These are phyloP conservation scores for Thermomucor indicae-seudaticae DNA, from an alignment of 371 early-diverging fungal genomes.

Conservation along the genomic window DNA sequence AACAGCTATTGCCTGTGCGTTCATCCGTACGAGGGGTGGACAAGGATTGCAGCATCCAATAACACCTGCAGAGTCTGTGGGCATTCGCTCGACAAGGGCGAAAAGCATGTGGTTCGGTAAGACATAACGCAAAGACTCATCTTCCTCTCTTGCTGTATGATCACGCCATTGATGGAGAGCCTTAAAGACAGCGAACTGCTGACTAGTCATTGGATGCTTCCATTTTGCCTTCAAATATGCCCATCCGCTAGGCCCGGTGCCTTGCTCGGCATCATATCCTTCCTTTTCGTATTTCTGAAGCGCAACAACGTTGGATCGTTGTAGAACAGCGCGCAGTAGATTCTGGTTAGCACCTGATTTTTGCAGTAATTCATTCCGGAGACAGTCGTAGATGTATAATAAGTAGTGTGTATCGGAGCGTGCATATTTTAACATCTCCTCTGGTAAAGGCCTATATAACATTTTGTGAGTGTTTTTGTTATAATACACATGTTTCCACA, in stretches of 20 bases:
- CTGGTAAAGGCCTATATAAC: slow-evolving; percentile 73
- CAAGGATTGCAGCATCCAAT: slow-evolving; percentile 79
- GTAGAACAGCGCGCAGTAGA: slow-evolving; percentile 61
- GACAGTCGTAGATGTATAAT: slow-evolving; percentile 87
- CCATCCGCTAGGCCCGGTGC: slow-evolving; percentile 81
- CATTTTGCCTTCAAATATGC: slow-evolving; percentile 58
- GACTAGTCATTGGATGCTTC: slow-evolving; percentile 53
- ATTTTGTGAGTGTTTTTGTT: no score
- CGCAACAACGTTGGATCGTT: slow-evolving; percentile 66
- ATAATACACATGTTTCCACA: no score
- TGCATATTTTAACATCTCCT: slow-evolving; percentile 92
- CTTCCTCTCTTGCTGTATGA: slow-evolving; percentile 83
- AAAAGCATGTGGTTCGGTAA: slow-evolving; percentile 89
- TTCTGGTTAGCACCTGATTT: slow-evolving; percentile 58
- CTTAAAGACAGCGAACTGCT: slow-evolving; percentile 76
- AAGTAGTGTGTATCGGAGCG: slow-evolving; percentile 95
- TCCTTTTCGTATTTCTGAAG: slow-evolving; percentile 74
- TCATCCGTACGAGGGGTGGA: slow-evolving; percentile 81
- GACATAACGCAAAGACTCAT: slow-evolving; percentile 88
- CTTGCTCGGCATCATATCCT: slow-evolving; percentile 71
- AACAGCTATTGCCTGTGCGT: slow-evolving; percentile 72
- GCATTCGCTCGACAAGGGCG: slow-evolving; percentile 72
- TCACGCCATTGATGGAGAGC: slow-evolving; percentile 93
- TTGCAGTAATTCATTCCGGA: slow-evolving; percentile 78
- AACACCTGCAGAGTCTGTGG: slow-evolving; percentile 66